Base-by-base conservation (phyloP, 345 rosid species). In the Arabidopsis arenosa region DNA sequence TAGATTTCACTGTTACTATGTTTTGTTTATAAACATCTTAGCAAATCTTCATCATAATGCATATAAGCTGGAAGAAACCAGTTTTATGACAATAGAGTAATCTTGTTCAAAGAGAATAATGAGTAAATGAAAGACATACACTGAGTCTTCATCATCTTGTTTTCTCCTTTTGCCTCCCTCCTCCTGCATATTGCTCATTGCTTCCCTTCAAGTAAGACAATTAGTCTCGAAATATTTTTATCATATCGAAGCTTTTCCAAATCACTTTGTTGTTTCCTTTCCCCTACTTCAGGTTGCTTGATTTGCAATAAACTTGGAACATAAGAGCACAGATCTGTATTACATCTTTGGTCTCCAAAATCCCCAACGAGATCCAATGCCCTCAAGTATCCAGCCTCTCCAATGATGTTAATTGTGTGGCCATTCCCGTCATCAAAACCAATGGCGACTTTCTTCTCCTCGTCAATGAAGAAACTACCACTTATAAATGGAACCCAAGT, bases 241-340 rank as follows among this genome's bases (percentile, higher is more conserved):
- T 54, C 36, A 13, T 54, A 54, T 28, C n/a, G n/a, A 54, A 17
- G 37, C 37, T 13, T 54, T 54, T 28, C 39, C 14, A 1, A n/a
- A 6, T 55, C 18, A 18, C 60, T 55, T 30, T 55, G 11, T 55
- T 30, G 37, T 55, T 55, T 55, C 60, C 18, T 7, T 7, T 55
- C 60, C 11, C 39, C 61, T 56, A 2, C 61, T 32, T 5, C 5
- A 56, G 21, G 39, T 56, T 56, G 61, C 12, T 56, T 56, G 21
- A 56, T 56, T 7, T 56, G 61, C 61, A 56, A 39, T 32, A 7
- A 56, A 32, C 61, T 30, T 14, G 40, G 39, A 56, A 56, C 61
- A 56, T 56, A 56, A 56, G 40, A 14, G 39, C 21, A 56, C 21
- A 56, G 3, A 56, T 56, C 0, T 32, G 39, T 2, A 36, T 10